Base-by-base conservation (phyloP, 2,329 filamentous ascomycete genomes). In the Neospermospora avenae region DNA sequence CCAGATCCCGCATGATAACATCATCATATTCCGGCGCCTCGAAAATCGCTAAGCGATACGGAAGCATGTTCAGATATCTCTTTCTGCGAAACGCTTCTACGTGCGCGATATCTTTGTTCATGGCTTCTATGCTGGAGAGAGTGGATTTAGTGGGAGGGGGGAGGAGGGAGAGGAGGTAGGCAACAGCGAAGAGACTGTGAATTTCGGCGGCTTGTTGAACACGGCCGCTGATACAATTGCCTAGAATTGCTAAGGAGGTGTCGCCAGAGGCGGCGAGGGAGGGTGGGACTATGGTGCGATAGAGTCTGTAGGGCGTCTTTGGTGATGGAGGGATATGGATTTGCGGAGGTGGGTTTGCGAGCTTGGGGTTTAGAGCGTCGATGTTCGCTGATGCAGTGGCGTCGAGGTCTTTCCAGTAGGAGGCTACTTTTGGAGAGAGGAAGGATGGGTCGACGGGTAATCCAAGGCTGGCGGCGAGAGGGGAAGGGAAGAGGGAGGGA, bases 61-160 rank as follows among this genome's bases (percentile, higher is more conserved):
- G 46, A 22, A 31, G 41, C 3, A 20, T 24, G 20, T 53, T 49
- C 3, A 60, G 31, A 39, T 62, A 62, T 55, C 62, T 49, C 24
- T 56, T 56, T 16, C 35, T 57, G 10, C 51, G 28, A 34, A 52
- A 64, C 0, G 57, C 57, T 22, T 62, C 55, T 3, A 58, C 18
- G 16, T 37, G 39, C 11, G 62, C 59, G 7, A 64, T 55, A 10
- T 64, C 62, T 22, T 42, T 55, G 24, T 64, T 46, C 62, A 64
- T 64, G 16, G 5, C 31, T 13, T 62, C 55, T 51, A 51, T 20
- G 14, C 58, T 34, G 3, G 20, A n/a, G 4, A 61, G 45, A 4
- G 35, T 18, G 5, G 45, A 13, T 31, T 57, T 52, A 0, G 51
- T 58, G 3, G 28, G 8, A 10, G 34, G 14, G 0, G 60, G 59